phyloP scores from a whole-genome alignment of 2,329 filamentous ascomycete genomes.

The Beauveria rudraprayagi region DNA sequence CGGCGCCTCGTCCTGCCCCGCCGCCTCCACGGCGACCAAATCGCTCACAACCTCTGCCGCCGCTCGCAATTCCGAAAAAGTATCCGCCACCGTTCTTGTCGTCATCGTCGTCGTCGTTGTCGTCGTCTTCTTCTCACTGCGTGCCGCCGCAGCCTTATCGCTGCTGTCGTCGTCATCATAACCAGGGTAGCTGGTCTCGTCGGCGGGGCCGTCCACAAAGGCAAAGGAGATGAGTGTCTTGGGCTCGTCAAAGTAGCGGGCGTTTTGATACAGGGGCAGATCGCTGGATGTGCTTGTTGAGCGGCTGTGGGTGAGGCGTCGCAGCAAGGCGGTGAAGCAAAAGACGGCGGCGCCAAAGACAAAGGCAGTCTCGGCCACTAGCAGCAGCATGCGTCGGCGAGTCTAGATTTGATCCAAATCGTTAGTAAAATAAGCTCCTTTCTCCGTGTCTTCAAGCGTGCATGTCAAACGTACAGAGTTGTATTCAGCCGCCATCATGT shows the following conservation, averaged over 20 bases:
- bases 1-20: slow-evolving; percentile 14
- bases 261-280: slow-evolving; percentile 1
- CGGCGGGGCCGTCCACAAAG: background rate
- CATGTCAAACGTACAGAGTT: slow-evolving; percentile 1
- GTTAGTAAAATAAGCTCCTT: background rate
- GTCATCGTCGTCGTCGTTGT: background rate
- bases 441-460: background rate
- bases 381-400: slow-evolving; percentile 1
- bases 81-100: slow-evolving; percentile 26
- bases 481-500: background rate
- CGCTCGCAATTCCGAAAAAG: slow-evolving; percentile 30
- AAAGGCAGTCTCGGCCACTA: slow-evolving; percentile 28
- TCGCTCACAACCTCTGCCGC: slow-evolving; percentile 31
- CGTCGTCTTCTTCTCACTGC: background rate
- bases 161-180: background rate
- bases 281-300: background rate
- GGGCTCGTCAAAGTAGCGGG: slow-evolving; percentile 12
- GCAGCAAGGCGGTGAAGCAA: slow-evolving; percentile 15
- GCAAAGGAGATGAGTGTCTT: slow-evolving; percentile 5
- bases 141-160: background rate
- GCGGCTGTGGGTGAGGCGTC: slow-evolving; percentile 8
- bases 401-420: background rate
- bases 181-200: background rate
- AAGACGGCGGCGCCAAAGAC: slow-evolving; percentile 27
- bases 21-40: slow-evolving; percentile 30